Evolutionary conservation across 768 basidiomycete species (phyloP), one percentile per base, ranked within the genome.

Genomic region (Podaxis pistillaris): DNA sequence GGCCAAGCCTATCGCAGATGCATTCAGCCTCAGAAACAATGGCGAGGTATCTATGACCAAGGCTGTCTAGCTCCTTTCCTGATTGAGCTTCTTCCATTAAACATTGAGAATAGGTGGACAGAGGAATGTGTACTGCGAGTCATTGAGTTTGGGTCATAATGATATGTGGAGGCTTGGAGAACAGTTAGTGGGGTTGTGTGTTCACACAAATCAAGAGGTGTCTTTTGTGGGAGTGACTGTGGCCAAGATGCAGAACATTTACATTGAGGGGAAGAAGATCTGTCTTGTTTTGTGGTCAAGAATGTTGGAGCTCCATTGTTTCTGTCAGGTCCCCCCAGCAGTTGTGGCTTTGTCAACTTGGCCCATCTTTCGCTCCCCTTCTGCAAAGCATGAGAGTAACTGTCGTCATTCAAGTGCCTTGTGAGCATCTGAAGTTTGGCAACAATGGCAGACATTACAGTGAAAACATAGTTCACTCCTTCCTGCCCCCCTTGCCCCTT

Each of bases 81-180:
- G n/a, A 17, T 11, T 11, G 33, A 19, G 12, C 33, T 17, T 22
- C 26, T 22, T 26, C 24, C 54, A 22, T n/a, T 37, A 30, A 37
- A 26, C 26, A 62, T 47, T 54, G 67, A 60, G 58, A 52, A 64
- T 66, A 93, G 91, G 89, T 93, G 46, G 86, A 95, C 66, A 85
- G 81, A 66, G 77, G 79, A 6, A 74, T 76, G 41, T 82, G 85
- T 63, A 82, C 77, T 26, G 92, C 91, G 0, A 88, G 91, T 64
- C 89, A 88, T 98, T 56, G 96, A 98, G 69, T 83, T 98, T 98
- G 17, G 96, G 96, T 15, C 86, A 96, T 51, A 94, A 91, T 64
- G 97, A 98, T 67, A 96, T 97, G 94, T 98, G 96, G 94, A 81
- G 94, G 52, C 80, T 98, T 7, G 88, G 87, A n/a, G 87, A 90